These are phyloP conservation scores for Botryobasidium botryosum DNA, from an alignment of 768 basidiomycete genomes.

Conservation along the genomic window DNA sequence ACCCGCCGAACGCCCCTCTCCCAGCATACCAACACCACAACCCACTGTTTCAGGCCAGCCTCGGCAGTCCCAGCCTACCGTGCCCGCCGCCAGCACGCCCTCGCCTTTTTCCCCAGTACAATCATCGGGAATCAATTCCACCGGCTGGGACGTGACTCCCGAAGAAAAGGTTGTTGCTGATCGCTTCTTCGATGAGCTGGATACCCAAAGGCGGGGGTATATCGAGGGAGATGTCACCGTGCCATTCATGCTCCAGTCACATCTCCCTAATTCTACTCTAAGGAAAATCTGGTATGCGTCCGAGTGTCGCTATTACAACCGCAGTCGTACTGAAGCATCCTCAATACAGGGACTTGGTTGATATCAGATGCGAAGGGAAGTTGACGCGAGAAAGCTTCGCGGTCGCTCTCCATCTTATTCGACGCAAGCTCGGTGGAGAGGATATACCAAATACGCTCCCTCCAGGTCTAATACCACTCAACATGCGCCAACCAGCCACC, in stretches of 20 bases:
- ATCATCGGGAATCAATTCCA: conserved; percentile 10
- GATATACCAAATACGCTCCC: conserved; percentile 58
- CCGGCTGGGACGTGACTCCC: conserved; percentile 68
- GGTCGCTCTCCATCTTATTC: conserved; percentile 87
- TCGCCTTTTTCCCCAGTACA: conserved; percentile 2
- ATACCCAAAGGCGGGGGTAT: conserved; percentile 52
- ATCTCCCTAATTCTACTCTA: conserved; percentile 63
- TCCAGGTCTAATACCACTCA: conserved; percentile 61
- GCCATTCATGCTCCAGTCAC: conserved; percentile 86
- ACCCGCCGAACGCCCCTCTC: too few relatives aligned
- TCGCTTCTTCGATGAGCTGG: conserved; percentile 65
- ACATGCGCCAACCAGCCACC: conserved; percentile 32
- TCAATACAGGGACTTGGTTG: conserved; percentile 69
- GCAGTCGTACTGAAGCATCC: conserved; percentile 4
- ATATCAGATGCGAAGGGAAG: conserved; percentile 72
- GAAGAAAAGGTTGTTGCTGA: conserved; percentile 67
- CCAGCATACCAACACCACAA: too few relatives aligned
- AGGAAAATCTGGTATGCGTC: conserved; percentile 73
- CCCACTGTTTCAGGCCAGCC: conserved; percentile 17
- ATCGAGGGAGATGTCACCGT: conserved; percentile 92
- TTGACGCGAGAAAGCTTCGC: conserved; percentile 88
- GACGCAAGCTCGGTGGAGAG: conserved; percentile 62
- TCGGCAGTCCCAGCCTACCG: conserved; percentile 9
- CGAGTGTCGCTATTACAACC: not conserved
- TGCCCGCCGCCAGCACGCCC: too few relatives aligned